Evolutionary conservation across 495 filamentous ascomycete species (phyloP).

Genomic region (Annulohypoxylon nitens): DNA sequence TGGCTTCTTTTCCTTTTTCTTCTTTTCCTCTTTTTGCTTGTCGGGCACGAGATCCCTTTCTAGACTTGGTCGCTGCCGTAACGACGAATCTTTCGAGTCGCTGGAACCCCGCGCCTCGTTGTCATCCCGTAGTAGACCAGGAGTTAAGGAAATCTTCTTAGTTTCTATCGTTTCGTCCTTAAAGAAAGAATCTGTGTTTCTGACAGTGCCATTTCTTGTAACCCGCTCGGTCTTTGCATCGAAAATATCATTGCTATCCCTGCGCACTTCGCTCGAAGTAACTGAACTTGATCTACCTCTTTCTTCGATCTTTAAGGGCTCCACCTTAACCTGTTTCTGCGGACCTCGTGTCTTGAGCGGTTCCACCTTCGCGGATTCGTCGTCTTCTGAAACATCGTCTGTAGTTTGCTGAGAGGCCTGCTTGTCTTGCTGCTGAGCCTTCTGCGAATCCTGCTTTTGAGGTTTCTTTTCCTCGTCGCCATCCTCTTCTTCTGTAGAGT

Average conservation of each 20-base stretch:
- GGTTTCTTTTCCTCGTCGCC: constrained; percentile 65
- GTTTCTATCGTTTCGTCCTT: constrained; percentile 95
- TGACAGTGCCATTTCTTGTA: constrained; percentile 84
- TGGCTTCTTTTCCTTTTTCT: constrained; percentile 86
- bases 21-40: constrained; percentile 67
- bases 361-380: constrained; percentile 65
- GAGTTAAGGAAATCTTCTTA: constrained; percentile 96
- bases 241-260: constrained; percentile 76
- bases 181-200: constrained; percentile 96
- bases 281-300: constrained; percentile 32
- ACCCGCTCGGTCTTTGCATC: constrained; percentile 70
- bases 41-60: constrained; percentile 66
- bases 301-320: constrained; percentile 54
- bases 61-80: constrained; percentile 62
- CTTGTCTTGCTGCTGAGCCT: constrained; percentile 53
- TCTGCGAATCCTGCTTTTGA: constrained; percentile 54
- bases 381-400: constrained; percentile 54
- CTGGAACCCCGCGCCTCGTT: constrained; percentile 67
- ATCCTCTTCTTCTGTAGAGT: constrained; percentile 88
- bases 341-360: constrained; percentile 58
- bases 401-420: constrained; percentile 49
- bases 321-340: constrained; percentile 60
- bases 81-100: constrained; percentile 71
- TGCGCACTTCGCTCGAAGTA: constrained; percentile 50
- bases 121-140: constrained; percentile 93